These are phyloP conservation scores for Calonectria montana DNA, from an alignment of 2,329 filamentous ascomycete species.

Conservation along the genomic window DNA sequence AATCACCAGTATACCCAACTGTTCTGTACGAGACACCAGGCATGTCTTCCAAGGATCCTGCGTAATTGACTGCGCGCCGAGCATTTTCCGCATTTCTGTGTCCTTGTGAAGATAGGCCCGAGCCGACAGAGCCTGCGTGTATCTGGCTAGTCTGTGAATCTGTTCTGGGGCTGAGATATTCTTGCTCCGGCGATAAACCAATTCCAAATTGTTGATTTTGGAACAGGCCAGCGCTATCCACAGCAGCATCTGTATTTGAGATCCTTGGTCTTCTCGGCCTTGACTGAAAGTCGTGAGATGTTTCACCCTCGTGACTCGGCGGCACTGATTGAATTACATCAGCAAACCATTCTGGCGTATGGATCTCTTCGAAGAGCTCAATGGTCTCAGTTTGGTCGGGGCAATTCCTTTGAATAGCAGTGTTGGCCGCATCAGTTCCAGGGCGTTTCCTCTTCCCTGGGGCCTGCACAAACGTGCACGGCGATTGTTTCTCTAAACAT, in stretches of 20 bases:
- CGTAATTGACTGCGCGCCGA: background rate
- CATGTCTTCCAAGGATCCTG: background rate
- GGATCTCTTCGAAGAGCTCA: background rate
- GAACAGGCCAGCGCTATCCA: background rate
- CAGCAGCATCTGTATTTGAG: background rate
- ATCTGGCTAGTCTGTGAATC: background rate
- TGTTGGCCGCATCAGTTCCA: background rate
- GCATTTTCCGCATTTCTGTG: background rate
- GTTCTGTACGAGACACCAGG: background rate
- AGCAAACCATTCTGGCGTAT: background rate
- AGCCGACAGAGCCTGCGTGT: background rate
- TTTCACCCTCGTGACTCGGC: background rate
- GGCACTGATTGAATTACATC: background rate
- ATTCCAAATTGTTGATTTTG: background rate
- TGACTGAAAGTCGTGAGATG: background rate
- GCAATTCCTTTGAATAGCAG: background rate
- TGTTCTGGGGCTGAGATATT: background rate
- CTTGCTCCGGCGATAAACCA: background rate
- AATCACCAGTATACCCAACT: background rate
- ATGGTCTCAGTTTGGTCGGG: background rate
- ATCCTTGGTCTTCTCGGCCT: background rate
- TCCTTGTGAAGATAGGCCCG: background rate
- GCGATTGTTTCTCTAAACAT: conserved; percentile 5
- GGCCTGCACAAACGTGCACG: conserved; percentile 5
- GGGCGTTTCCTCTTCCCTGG: conserved; percentile 8